A percentile compares a stretch with the other conserved stretches of the same genome.
phyloP scores from a whole-genome alignment of 371 early-diverging fungal species.

The Umbelopsis sp. region DNA sequence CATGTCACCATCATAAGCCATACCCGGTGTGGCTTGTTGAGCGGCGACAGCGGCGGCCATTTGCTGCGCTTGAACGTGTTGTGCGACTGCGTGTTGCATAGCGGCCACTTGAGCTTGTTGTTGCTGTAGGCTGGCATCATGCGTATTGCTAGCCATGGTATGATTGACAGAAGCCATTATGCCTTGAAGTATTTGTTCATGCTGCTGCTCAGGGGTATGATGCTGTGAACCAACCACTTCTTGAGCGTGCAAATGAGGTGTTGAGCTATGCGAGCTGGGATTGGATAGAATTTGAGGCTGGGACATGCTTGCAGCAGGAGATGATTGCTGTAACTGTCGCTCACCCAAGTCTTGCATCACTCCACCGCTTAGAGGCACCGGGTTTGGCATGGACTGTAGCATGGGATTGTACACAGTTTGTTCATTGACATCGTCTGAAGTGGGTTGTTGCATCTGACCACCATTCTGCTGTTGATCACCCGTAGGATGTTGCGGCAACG shows the following conservation, averaged over 20 bases:
- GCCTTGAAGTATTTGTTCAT: background rate
- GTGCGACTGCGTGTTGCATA: constrained; percentile 15
- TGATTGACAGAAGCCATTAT: constrained; percentile 2
- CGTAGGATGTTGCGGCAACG: background rate
- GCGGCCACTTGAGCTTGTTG: constrained; percentile 4
- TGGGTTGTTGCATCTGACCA: background rate
- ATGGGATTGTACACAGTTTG: background rate
- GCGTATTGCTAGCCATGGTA: background rate
- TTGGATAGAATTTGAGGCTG: constrained; percentile 10
- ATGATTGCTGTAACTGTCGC: background rate
- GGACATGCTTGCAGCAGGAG: background rate
- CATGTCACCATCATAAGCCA: constrained; percentile 12
- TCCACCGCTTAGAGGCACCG: constrained; percentile 2
- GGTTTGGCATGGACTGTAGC: background rate
- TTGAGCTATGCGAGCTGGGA: constrained; percentile 7
- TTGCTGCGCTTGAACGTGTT: constrained; percentile 6
- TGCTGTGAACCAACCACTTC: constrained; percentile 1
- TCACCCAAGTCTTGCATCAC: constrained; percentile 6
- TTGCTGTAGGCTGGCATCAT: background rate
- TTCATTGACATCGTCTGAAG: background rate
- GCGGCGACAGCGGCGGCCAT: constrained; percentile 11
- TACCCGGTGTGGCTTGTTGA: background rate
- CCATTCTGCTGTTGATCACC: background rate
- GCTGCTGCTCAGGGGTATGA: constrained; percentile 5
- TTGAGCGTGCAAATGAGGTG: constrained; percentile 6